Conservation (phyloP, 2,329 filamentous ascomycete species). For the Periglandula ipomoeae region DNA sequence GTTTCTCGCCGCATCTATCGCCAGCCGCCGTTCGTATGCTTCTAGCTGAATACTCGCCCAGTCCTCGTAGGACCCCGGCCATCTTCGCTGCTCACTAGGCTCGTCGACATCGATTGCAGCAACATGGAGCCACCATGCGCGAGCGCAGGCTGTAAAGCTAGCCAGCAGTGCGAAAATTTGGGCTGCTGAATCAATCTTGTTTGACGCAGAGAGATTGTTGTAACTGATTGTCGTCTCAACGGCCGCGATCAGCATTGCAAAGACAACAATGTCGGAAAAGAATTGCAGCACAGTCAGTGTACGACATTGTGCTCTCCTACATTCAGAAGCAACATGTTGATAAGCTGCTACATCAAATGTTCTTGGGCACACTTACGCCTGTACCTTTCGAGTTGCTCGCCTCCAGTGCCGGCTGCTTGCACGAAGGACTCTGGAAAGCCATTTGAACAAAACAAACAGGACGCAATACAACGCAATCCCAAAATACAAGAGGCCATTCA, state of each 20-base stretch:
- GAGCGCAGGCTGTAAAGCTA: background rate
- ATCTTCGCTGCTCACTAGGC: background rate
- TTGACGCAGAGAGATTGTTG: background rate
- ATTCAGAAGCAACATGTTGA: too few species aligned
- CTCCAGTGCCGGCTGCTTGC: background rate
- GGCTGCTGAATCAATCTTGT: background rate
- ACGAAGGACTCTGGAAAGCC: background rate
- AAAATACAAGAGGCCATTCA: background rate
- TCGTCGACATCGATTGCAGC: background rate
- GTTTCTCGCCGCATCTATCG: background rate
- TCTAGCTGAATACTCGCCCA: background rate
- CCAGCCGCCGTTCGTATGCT: background rate
- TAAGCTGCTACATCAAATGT: too few species aligned
- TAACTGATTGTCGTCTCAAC: background rate
- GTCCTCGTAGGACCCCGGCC: background rate
- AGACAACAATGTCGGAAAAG: background rate
- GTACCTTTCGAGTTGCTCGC: background rate
- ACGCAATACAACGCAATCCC: background rate
- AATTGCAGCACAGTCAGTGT: background rate
- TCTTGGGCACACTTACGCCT: background rate
- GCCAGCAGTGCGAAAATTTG: background rate
- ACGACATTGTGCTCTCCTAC: background rate
- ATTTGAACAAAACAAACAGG: background rate
- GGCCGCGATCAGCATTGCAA: background rate
- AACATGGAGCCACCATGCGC: background rate